A percentile compares a stretch with the other conserved stretches of the same genome.
phyloP scores from a whole-genome alignment of 2,329 filamentous ascomycete genomes.

The Aotearoamyces nothofagi region DNA sequence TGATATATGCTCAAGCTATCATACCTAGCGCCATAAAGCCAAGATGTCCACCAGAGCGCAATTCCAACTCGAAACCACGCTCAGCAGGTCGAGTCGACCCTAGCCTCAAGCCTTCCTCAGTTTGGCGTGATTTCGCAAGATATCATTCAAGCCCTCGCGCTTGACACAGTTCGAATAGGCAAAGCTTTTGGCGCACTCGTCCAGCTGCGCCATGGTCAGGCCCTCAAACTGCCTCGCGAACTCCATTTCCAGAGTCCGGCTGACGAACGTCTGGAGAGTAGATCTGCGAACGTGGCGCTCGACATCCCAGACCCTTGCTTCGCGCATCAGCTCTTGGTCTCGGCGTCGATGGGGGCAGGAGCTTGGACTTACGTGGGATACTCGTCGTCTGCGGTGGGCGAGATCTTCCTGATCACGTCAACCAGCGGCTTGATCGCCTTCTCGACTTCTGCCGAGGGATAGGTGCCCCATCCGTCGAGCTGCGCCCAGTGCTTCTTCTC shows the following conservation, averaged over 20 bases:
- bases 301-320: too few relatives aligned
- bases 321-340: too few relatives aligned
- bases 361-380: slow-evolving; percentile 15
- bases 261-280: slow-evolving; percentile 7
- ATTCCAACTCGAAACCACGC: too few relatives aligned
- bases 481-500: slow-evolving; percentile 36
- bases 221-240: slow-evolving; percentile 35
- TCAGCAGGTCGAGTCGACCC: too few relatives aligned
- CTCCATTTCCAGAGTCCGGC: slow-evolving; percentile 21
- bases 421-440: slow-evolving; percentile 19
- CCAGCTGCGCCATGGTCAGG: slow-evolving; percentile 33
- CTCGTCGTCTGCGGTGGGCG: slow-evolving; percentile 11
- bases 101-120: slow-evolving; percentile 1
- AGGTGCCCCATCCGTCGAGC: slow-evolving; percentile 36
- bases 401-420: slow-evolving; percentile 11
- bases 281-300: slow-evolving; percentile 11
- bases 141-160: slow-evolving; percentile 32
- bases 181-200: slow-evolving; percentile 30
- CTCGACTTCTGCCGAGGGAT: slow-evolving; percentile 19
- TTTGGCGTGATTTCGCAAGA: slow-evolving; percentile 6
- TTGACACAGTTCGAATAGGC: slow-evolving; percentile 36
- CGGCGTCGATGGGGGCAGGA: too few relatives aligned
- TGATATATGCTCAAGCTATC: too few relatives aligned
- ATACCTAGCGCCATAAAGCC: too few relatives aligned
- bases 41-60: too few relatives aligned